These are phyloP conservation scores for Przewalskia tangutica DNA, from an alignment of 257 asterid genomes.

Conservation along the genomic window DNA sequence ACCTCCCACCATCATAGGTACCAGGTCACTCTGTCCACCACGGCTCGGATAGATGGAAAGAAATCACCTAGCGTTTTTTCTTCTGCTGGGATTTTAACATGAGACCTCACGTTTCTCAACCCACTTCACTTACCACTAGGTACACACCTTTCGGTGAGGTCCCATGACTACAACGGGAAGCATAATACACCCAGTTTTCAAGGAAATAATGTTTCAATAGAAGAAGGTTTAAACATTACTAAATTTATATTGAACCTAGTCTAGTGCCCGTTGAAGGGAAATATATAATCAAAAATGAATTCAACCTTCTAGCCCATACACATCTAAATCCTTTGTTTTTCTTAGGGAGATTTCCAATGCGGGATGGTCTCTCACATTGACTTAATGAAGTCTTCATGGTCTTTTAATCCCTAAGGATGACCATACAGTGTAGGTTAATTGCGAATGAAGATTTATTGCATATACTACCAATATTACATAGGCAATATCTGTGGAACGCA, in stretches of 20 bases:
- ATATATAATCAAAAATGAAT: neutral
- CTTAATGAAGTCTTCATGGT: neutral
- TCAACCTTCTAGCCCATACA: neutral
- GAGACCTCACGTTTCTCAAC: neutral
- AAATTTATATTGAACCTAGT: neutral
- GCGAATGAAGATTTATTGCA: neutral
- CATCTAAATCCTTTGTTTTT: neutral
- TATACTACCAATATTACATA: neutral
- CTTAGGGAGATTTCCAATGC: neutral
- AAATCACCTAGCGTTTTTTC: neutral
- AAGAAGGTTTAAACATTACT: neutral
- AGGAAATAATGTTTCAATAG: neutral
- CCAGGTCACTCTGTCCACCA: neutral
- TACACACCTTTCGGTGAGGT: neutral
- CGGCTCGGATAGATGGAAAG: neutral
- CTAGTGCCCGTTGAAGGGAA: neutral
- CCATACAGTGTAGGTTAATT: neutral
- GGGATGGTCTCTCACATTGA: neutral
- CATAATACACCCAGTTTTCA: neutral
- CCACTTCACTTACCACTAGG: neutral
- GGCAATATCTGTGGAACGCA: neutral
- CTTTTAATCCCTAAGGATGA: neutral
- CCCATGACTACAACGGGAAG: neutral
- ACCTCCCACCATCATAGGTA: neutral
- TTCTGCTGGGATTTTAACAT: neutral